Conservation (phyloP, 2,329 filamentous ascomycete species). For the Verticillium alfalfae region DNA sequence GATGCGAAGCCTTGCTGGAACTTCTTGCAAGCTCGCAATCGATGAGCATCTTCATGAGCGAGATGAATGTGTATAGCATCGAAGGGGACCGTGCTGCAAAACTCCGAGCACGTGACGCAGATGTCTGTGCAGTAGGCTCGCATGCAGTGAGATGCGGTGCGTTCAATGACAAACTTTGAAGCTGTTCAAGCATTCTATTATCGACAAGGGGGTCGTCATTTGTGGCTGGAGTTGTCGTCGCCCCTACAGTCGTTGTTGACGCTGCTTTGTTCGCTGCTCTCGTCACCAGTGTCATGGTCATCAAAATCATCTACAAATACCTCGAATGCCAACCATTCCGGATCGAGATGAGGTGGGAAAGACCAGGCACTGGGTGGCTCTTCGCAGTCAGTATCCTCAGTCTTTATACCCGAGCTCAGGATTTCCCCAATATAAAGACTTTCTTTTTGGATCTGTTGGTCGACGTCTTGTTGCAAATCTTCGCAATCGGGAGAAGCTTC, state of each 20-base stretch:
- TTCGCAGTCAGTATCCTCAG: not conserved
- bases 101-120: constrained; percentile 14
- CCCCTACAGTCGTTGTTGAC: not conserved
- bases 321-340: constrained; percentile 88
- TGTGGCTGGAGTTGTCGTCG: not conserved
- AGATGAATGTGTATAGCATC: constrained; percentile 55
- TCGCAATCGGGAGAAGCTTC: constrained; percentile 11
- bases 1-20: constrained; percentile 87
- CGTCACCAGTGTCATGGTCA: constrained; percentile 31
- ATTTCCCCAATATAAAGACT: constrained; percentile 14
- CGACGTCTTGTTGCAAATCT: constrained; percentile 36
- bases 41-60: constrained; percentile 85
- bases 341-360: constrained; percentile 71
- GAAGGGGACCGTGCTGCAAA: constrained; percentile 39
- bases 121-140: constrained; percentile 5
- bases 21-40: constrained; percentile 86
- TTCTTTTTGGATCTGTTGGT: constrained; percentile 38
- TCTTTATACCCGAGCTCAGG: not conserved
- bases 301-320: constrained; percentile 62
- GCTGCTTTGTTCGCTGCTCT: not conserved
- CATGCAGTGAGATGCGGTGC: constrained; percentile 5
- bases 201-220: constrained; percentile 19
- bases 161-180: constrained; percentile 31
- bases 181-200: constrained; percentile 30
- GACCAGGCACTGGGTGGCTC: constrained; percentile 34